Conservation (phyloP, 352 stramenopile species). For the Globisporangium canariense region DNA sequence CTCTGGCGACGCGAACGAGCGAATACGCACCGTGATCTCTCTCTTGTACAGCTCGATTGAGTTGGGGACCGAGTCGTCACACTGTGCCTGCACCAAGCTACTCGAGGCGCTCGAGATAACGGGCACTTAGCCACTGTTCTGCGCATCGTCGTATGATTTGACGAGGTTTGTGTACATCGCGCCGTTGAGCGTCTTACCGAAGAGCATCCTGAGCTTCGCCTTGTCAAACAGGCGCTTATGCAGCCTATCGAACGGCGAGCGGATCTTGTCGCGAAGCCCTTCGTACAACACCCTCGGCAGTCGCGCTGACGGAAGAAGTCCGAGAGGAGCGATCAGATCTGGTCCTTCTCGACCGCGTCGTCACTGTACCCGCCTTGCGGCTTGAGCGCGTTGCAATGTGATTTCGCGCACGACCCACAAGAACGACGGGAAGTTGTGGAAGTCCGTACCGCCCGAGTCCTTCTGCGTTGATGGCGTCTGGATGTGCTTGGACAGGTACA, state of each 20-base stretch:
- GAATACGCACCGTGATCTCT: conserved; percentile 52
- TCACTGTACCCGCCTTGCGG: conserved; percentile 74
- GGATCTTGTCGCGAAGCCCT: conserved; percentile 82
- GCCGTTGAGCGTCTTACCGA: conserved; percentile 82
- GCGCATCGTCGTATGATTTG: conserved; percentile 73
- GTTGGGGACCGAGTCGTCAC: conserved; percentile 72
- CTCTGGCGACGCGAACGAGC: conserved; percentile 41
- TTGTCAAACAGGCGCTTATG: conserved; percentile 69
- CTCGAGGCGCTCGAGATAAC: conserved; percentile 90
- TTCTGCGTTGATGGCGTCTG: conserved; percentile 55
- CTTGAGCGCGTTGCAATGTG: conserved; percentile 88
- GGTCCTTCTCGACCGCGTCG: conserved; percentile 72
- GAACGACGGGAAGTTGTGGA: conserved; percentile 84
- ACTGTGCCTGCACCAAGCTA: conserved; percentile 83
- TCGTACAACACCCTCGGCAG: conserved; percentile 84
- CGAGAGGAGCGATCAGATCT: conserved; percentile 71
- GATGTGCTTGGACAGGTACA: conserved; percentile 90
- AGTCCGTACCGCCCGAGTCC: conserved; percentile 20
- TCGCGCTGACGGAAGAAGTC: conserved; percentile 87
- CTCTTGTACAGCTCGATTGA: conserved; percentile 74
- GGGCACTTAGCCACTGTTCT: conserved; percentile 84
- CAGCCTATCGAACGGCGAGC: conserved; percentile 63
- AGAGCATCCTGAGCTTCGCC: conserved; percentile 81
- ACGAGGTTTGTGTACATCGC: conserved; percentile 86
- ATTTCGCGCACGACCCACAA: conserved; percentile 89